phyloP scores from a whole-genome alignment of 2,329 filamentous ascomycete species.

The Mycosphaerella sp. region DNA sequence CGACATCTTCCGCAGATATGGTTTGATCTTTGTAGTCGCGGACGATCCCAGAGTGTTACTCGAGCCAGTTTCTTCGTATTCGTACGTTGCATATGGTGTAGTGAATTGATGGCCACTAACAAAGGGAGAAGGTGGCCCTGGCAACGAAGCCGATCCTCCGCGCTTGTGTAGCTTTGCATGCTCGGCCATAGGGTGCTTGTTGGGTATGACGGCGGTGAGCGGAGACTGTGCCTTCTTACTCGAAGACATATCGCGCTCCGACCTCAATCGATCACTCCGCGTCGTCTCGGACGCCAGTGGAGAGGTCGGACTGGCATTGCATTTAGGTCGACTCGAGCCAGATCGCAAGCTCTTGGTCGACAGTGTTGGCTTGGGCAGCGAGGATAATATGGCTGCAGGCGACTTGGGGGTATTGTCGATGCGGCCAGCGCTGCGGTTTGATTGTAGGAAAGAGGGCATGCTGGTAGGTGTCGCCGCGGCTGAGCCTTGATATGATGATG shows the following conservation, averaged over 20 bases:
- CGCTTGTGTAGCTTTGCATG: constrained; percentile 33
- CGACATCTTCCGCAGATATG: constrained; percentile 50
- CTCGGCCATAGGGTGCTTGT: constrained; percentile 11
- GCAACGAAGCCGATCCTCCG: constrained; percentile 26
- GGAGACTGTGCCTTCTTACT: constrained; percentile 3
- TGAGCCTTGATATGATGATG: constrained; percentile 1
- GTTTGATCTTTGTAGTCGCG: constrained; percentile 46
- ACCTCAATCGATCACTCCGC: background rate
- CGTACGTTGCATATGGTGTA: constrained; percentile 31
- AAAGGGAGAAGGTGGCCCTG: constrained; percentile 24
- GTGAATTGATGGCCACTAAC: constrained; percentile 23
- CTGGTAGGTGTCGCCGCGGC: background rate
- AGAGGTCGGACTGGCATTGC: constrained; percentile 2
- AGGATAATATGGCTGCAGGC: constrained; percentile 8
- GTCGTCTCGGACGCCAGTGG: constrained; percentile 7
- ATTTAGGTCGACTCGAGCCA: constrained; percentile 9
- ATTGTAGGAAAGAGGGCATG: constrained; percentile 13
- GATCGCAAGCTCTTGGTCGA: constrained; percentile 15
- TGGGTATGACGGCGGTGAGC: constrained; percentile 8
- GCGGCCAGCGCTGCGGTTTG: constrained; percentile 20
- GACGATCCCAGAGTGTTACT: background rate
- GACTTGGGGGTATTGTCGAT: constrained; percentile 10
- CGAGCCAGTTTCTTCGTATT: constrained; percentile 21
- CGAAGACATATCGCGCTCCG: constrained; percentile 15
- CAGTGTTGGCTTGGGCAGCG: constrained; percentile 14